Conservation (phyloP, 371 early-diverging fungal genomes). For the Mortierella sp. region DNA sequence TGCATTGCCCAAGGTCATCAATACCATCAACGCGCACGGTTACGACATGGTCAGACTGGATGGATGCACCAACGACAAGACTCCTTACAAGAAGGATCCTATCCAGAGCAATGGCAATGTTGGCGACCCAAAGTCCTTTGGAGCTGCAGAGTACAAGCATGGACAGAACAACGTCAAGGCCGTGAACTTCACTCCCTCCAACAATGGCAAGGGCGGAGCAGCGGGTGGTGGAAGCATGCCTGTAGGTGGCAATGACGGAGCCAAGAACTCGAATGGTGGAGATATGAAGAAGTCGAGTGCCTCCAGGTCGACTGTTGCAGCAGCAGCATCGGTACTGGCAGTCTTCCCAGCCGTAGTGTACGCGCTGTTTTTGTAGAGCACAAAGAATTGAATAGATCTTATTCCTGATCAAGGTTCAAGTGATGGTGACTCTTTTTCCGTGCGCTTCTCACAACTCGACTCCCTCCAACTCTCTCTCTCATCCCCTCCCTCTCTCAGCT, state of each 20-base stretch:
- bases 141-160: conserved; percentile 59
- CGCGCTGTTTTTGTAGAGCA: conserved; percentile 26
- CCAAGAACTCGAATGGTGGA: conserved; percentile 6
- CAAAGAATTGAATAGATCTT: no score
- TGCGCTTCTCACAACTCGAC: not conserved
- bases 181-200: conserved; percentile 4
- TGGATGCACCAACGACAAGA: conserved; percentile 64
- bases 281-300: conserved; percentile 9
- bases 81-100: conserved; percentile 61
- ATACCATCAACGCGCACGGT: conserved; percentile 59
- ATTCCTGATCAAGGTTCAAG: no score
- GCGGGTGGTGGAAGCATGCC: conserved; percentile 3
- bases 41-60: conserved; percentile 68
- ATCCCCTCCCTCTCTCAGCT: not conserved
- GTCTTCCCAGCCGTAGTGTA: conserved; percentile 28
- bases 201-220: not conserved
- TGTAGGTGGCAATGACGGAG: not conserved
- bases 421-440: no score
- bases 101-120: conserved; percentile 55
- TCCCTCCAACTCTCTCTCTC: not conserved
- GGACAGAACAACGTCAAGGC: conserved; percentile 55
- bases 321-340: conserved; percentile 13
- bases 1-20: conserved; percentile 59
- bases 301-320: conserved; percentile 10
- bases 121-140: conserved; percentile 59